These are phyloP conservation scores for Ogataea methylovora DNA, from an alignment of 805 yeast species.

Conservation along the genomic window DNA sequence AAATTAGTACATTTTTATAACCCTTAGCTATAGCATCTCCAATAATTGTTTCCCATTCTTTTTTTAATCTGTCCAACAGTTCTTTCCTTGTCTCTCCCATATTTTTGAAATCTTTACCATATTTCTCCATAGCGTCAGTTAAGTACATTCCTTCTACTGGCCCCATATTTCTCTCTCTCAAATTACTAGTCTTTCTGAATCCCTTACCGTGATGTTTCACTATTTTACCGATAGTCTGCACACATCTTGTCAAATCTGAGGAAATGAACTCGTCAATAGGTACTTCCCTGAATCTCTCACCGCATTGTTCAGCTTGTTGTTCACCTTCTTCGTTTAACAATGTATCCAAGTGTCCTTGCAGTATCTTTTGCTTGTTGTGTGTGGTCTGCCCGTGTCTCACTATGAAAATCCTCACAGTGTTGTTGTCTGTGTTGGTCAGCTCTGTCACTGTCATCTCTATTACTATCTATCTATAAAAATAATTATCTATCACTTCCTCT, in stretches of 20 bases:
- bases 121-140: conserved; percentile 51
- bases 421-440: conserved; percentile 10
- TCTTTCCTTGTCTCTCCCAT: conserved; percentile 53
- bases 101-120: conserved; percentile 52
- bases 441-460: conserved; percentile 12
- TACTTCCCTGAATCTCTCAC: conserved; percentile 31
- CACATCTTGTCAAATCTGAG: conserved; percentile 54
- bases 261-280: conserved; percentile 39
- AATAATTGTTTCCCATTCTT: conserved; percentile 37
- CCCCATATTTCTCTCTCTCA: conserved; percentile 78
- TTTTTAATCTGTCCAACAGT: conserved; percentile 41
- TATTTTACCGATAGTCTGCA: conserved; percentile 46
- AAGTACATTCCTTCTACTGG: conserved; percentile 68
- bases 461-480: no score
- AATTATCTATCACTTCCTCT: no score
- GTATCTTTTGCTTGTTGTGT: conserved; percentile 56
- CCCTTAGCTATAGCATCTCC: conserved; percentile 26
- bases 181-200: conserved; percentile 28
- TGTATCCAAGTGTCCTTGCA: conserved; percentile 75
- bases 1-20: conserved; percentile 45
- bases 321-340: conserved; percentile 55
- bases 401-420: conserved; percentile 36
- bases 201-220: conserved; percentile 15
- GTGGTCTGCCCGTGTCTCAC: conserved; percentile 85
- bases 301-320: conserved; percentile 53